A percentile compares a stretch with the other conserved stretches of the same genome.
These are phyloP conservation scores for Acacia pycnantha DNA, from an alignment of 331 rosid genomes.

Conservation along the genomic window DNA sequence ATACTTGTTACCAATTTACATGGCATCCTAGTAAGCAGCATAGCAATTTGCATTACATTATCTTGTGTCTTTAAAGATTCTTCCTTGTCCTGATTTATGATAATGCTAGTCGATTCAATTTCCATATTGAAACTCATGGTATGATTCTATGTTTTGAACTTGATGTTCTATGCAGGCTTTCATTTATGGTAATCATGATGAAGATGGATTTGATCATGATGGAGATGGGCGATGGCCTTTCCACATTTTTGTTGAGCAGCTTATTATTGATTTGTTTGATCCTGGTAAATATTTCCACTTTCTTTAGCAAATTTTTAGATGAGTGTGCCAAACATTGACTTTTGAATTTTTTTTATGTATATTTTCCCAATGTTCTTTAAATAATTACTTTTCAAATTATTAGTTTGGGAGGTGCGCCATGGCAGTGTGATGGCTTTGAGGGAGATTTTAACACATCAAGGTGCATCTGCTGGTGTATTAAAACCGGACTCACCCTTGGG, in stretches of 20 bases:
- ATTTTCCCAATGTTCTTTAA: conserved; percentile 15
- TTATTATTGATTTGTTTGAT: conserved; percentile 90
- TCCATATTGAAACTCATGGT: conserved; percentile 14
- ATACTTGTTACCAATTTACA: neutral
- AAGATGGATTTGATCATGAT: conserved; percentile 66
- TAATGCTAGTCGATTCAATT: conserved; percentile 8
- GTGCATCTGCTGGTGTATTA: conserved; percentile 83
- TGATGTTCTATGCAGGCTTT: conserved; percentile 43
- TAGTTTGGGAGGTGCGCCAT: conserved; percentile 98
- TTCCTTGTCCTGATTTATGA: neutral
- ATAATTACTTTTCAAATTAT: conserved; percentile 25
- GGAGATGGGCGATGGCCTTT: conserved; percentile 93
- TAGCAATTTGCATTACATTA: conserved; percentile 10
- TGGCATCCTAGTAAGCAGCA: conserved; percentile 8
- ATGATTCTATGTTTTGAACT: conserved; percentile 25
- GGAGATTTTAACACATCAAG: conserved; percentile 94
- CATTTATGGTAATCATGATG: conserved; percentile 52
- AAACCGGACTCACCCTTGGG: conserved; percentile 51
- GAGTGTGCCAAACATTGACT: conserved; percentile 8
- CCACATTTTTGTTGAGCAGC: conserved; percentile 79
- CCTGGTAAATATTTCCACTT: conserved; percentile 55
- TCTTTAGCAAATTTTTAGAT: neutral
- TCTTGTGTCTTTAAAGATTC: conserved; percentile 6
- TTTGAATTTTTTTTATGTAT: neutral
- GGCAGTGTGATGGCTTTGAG: conserved; percentile 98